phyloP scores from a whole-genome alignment of 164 flowering plant species.

The Liriodendron chinense region DNA sequence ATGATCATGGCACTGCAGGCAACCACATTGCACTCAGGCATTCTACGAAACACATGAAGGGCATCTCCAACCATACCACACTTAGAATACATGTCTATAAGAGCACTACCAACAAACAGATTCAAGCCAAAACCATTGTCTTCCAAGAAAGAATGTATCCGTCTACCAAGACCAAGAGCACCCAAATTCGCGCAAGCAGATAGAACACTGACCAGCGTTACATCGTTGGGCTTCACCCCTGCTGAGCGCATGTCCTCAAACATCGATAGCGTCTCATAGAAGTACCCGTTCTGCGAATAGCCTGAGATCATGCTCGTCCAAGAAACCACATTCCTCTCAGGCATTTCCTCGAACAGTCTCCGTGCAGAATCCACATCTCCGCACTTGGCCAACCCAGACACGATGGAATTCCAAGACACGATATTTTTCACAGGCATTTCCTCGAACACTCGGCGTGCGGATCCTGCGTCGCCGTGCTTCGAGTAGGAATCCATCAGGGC shows the following conservation, averaged over 20 bases:
- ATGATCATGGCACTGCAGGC: conserved; percentile 24
- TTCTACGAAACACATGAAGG: conserved; percentile 14
- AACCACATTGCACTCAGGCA: conserved; percentile 22
- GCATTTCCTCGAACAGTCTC: conserved; percentile 22
- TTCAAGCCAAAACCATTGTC: conserved; percentile 16
- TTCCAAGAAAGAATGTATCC: conserved; percentile 19
- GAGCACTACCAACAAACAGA: conserved; percentile 24
- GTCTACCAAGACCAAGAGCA: conserved; percentile 21
- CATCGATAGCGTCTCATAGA: conserved; percentile 18
- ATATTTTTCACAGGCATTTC: conserved; percentile 20
- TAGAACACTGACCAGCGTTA: conserved; percentile 26
- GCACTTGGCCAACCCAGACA: conserved; percentile 20
- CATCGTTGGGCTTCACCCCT: conserved; percentile 25
- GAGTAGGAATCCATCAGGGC: conserved; percentile 21
- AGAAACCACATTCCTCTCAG: conserved; percentile 26
- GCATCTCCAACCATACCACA: conserved; percentile 27
- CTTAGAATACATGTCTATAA: conserved; percentile 29
- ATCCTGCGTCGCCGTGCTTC: conserved; percentile 2
- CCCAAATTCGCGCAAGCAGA: conserved; percentile 31
- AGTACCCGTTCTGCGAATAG: conserved; percentile 22
- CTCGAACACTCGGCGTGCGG: conserved; percentile 19
- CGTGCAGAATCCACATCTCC: conserved; percentile 16
- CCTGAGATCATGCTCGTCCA: conserved; percentile 28
- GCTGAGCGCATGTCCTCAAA: conserved; percentile 19
- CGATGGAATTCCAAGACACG: conserved; percentile 26